A percentile compares a stretch with the other conserved stretches of the same genome.
phyloP scores from a whole-genome alignment of 164 flowering plant genomes.

The Vitis riparia region DNA sequence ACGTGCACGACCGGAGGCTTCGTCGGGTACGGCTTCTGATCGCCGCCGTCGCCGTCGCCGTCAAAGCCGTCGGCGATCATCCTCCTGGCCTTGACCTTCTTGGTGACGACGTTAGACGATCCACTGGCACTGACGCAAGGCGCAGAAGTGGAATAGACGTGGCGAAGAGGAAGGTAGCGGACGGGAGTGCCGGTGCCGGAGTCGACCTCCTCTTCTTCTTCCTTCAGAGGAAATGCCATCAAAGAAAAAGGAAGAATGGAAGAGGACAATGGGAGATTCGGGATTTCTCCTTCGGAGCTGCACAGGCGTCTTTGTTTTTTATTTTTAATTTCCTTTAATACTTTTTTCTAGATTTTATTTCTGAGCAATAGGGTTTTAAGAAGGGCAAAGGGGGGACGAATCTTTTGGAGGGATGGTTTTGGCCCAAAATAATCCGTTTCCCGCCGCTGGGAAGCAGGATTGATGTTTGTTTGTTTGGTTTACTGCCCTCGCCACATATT shows the following conservation, averaged over 20 bases:
- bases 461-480: too few species aligned
- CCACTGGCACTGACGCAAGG: slow-evolving; percentile 47
- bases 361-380: too few species aligned
- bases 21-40: slow-evolving; percentile 1
- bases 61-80: slow-evolving; percentile 19
- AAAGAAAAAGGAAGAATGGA: not conserved
- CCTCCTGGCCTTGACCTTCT: slow-evolving; percentile 69
- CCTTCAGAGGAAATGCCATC: slow-evolving; percentile 10
- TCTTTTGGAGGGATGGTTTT: too few species aligned
- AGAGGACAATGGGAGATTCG: too few species aligned
- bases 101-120: slow-evolving; percentile 65
- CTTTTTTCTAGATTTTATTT: too few species aligned
- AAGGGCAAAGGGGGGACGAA: too few species aligned
- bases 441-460: too few species aligned
- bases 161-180: slow-evolving; percentile 64
- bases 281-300: too few species aligned
- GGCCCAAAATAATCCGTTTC: too few species aligned
- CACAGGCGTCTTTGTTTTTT: too few species aligned
- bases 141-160: slow-evolving; percentile 69
- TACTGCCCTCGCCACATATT: too few species aligned
- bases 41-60: not conserved
- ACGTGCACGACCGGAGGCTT: slow-evolving; percentile 29
- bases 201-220: slow-evolving; percentile 30
- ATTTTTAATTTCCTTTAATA: too few species aligned
- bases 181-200: slow-evolving; percentile 39